Evolutionary conservation across 176 grass and related monocot species (phyloP), one percentile per base, ranked within the genome.

Genomic region (Alopecurus myosuroides): DNA sequence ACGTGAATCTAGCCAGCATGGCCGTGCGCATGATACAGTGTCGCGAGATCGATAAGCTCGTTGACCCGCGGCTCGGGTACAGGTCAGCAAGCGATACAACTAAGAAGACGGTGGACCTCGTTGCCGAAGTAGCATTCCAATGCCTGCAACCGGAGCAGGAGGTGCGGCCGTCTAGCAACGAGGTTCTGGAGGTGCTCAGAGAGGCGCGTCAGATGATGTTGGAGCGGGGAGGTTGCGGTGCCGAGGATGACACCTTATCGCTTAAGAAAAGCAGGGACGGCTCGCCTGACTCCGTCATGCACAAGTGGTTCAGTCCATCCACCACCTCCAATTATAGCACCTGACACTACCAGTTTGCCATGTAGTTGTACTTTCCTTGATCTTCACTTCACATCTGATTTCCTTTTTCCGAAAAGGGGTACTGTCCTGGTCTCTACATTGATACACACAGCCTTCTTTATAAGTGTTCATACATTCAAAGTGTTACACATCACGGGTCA

Each of bases 91-190:
- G 57, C 46, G 75, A 51, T 33, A 92, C 84, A 1, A 89, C 12
- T n/a, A n/a, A n/a, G 84, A 56, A 42, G 22, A 80, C 76, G 3
- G 44, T 92, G 15, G 76, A 88, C 11, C 17, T 84, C 25, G 75
- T 92, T 0, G 84, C 90, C 0, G 87, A 89, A 80, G 41, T 77
- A n/a, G 86, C 90, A 2, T 91, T 92, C 69, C 75, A 84, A 70
- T 92, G 87, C 69, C 53, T 92, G 61, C 90, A 92, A 76, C 79
- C 49, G 9, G 84, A 92, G 75, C 79, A 85, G 80, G 90, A 92
- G 5, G 84, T 87, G 2, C 75, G 90, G 75, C 90, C 90, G 44
- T 61, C 80, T 3, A 89, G 86, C 25, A 63, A 42, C 0, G 90
- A 92, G 87, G 87, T 89, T 0, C 11, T 92, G 23, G 61, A 65